Conservation (phyloP, 352 stramenopile species). For the Thraustochytrium striatum region DNA sequence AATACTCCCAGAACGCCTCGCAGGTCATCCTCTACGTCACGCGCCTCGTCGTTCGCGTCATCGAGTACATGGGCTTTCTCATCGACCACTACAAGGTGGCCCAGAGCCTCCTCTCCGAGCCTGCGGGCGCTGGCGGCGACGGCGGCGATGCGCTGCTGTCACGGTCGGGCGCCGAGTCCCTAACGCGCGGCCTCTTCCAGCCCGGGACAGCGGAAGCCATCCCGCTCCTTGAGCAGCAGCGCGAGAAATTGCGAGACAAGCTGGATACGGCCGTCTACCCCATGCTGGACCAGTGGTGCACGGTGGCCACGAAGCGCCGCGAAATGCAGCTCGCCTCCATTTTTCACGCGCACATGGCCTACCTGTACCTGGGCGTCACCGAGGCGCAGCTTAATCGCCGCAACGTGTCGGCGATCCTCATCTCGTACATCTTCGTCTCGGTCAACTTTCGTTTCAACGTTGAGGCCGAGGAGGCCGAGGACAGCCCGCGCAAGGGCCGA, state of each 20-base stretch:
- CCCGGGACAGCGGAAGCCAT: neutral
- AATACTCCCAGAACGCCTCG: conserved; percentile 53
- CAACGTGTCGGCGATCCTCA: conserved; percentile 62
- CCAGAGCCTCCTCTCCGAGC: neutral
- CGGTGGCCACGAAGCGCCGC: conserved; percentile 61
- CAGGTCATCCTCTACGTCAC: conserved; percentile 77
- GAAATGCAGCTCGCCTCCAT: conserved; percentile 70
- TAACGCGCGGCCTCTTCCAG: conserved; percentile 8
- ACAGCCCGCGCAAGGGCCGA: neutral
- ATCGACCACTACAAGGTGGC: conserved; percentile 64
- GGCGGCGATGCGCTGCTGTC: neutral
- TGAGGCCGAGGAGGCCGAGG: neutral
- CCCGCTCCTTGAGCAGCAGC: neutral
- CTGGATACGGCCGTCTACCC: conserved; percentile 72
- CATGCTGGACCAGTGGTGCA: conserved; percentile 80
- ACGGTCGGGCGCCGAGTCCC: conserved; percentile 1
- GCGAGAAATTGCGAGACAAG: conserved; percentile 56
- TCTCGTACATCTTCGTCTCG: conserved; percentile 48
- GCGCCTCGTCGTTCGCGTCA: conserved; percentile 73
- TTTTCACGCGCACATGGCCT: conserved; percentile 81
- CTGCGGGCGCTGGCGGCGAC: neutral
- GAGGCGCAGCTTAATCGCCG: conserved; percentile 69
- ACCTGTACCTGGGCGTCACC: conserved; percentile 78
- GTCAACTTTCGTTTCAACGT: conserved; percentile 55
- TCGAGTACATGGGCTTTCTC: conserved; percentile 79